Base-by-base conservation (phyloP, 2,329 filamentous ascomycete species). In the Trichoderma sp. region DNA sequence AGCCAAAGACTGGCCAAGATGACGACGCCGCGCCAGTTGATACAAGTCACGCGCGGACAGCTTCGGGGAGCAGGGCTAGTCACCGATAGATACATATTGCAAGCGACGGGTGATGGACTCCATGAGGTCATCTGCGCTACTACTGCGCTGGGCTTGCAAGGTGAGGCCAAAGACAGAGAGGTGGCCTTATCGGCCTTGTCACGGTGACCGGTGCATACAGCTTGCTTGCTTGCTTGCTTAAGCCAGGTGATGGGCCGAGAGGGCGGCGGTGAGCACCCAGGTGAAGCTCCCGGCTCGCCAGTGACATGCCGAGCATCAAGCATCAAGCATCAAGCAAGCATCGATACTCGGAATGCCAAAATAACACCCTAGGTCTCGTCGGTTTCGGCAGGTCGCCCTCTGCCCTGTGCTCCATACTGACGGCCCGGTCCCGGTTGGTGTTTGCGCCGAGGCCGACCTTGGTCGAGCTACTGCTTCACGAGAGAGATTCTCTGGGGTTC, bases 11-110 rank as follows among this genome's bases (percentile, higher is more conserved):
- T 41, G 38, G 60, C 60, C 24, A 53, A 45, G 41, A 64, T 73
- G 69, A 73, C 29, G 69, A 73, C 69, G 69, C 69, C 33, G 66
- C 50, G 18, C 66, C 66, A 41, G 66, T 69, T 21, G 69, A 64
- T 53, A 33, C 66, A 8, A 56, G 69, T 73, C 69, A 73, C 69
- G 69, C 69, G 69, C 69, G 16, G 69, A 35, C 29, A 45, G 16
- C 60, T 38, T 53, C 35, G 69, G 60, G 59, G 59, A 53, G 38
- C 41, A 53, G 60, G 69, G 69, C 41, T 65, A 16, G 69, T 29
- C 69, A 62, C 59, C 14, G 59, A 35, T 33, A 50, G 38, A 64
- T 65, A 41, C 59, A 56, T 33, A 64, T 65, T 21, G 60, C 60
- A 33, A 72, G 59, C 21, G 59, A 64, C 56, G 33, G 38, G 11